These are phyloP conservation scores for Sporothrix humicola DNA, from an alignment of 2,329 filamentous ascomycete species.

Conservation along the genomic window DNA sequence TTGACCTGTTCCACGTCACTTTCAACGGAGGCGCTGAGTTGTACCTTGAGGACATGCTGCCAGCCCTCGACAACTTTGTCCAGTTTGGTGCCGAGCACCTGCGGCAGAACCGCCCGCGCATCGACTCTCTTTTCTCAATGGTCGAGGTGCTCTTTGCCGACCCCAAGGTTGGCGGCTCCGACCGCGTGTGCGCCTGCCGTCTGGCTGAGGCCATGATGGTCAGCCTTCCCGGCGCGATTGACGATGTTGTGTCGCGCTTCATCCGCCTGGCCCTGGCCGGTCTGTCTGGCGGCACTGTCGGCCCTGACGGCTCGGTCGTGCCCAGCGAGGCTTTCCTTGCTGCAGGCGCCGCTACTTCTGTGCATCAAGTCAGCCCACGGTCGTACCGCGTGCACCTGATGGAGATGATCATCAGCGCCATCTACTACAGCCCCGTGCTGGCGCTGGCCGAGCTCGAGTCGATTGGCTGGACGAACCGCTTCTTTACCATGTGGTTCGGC, in stretches of 20 bases:
- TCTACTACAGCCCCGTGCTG: conserved; percentile 93
- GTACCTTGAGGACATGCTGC: conserved; percentile 98
- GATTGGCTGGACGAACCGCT: conserved; percentile 96
- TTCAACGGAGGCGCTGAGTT: conserved; percentile 97
- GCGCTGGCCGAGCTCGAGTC: conserved; percentile 86
- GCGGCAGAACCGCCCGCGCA: conserved; percentile 81
- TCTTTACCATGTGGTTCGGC: conserved; percentile 98
- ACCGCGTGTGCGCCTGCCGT: conserved; percentile 97
- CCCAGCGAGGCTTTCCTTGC: conserved; percentile 34
- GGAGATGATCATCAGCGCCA: conserved; percentile 98
- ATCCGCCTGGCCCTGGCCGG: conserved; percentile 87
- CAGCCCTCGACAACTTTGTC: conserved; percentile 96
- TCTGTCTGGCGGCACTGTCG: conserved; percentile 57
- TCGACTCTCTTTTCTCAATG: conserved; percentile 90
- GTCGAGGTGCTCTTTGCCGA: conserved; percentile 93
- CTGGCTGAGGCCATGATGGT: conserved; percentile 97
- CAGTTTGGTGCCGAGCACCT: conserved; percentile 85
- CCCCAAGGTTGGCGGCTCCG: conserved; percentile 88
- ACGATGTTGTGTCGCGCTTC: conserved; percentile 87
- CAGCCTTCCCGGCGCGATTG: conserved; percentile 85
- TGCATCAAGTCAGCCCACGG: conserved; percentile 72
- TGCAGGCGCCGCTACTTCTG: conserved; percentile 34
- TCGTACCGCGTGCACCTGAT: conserved; percentile 95
- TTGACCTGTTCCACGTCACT: conserved; percentile 93
- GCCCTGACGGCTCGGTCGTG: conserved; percentile 58